Base-by-base conservation (phyloP, 2,329 filamentous ascomycete species). In the Dothideomycetes sp. region DNA sequence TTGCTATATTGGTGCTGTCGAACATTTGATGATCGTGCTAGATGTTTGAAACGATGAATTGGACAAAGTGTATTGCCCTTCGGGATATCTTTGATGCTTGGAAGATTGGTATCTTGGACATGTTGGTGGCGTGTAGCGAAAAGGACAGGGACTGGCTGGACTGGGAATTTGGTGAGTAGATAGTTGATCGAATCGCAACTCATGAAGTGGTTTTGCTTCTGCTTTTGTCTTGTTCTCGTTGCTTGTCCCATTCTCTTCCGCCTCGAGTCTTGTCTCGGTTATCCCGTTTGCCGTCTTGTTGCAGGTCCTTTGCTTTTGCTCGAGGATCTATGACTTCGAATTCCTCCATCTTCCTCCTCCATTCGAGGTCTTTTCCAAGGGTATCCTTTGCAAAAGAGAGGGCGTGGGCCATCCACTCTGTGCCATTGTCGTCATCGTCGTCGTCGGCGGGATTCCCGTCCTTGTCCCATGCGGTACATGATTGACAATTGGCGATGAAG, bases 401-500 rank as follows among this genome's bases (percentile, higher is more conserved):
- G 8, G 77, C 71, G 58, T 96, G 89, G 3, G 76, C 77, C 77
- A 95, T 84, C 88, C 89, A 96, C 5, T 78, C 79, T 36, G 74
- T 69, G 37, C 69, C 65, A 15, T 67, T 67, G 12, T 68, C 65
- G 3, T 64, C 62, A 3, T 61, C 58, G 36, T 77, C 77, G 43
- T 76, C 73, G 49, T 70, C 72, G 3, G 79, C 75, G 3, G 66
- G 66, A 16, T 72, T 67, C 10, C 69, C 66, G 18, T 76, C 80
- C 47, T 83, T 78, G 15, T 93, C 83, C 86, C 88, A 94, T 0
- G 81, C 75, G 43, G 76, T 78, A 59, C 91, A 96, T 33, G 86
- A 94, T 56, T 94, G 86, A 59, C 91, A 98, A 52, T 93, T 84
- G 36, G 83, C 84, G 47, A 98, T 93, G 60, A 96, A 98, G 58